Conservation (phyloP, 768 basidiomycete species). For the Sporobolomyces pararoseus region DNA sequence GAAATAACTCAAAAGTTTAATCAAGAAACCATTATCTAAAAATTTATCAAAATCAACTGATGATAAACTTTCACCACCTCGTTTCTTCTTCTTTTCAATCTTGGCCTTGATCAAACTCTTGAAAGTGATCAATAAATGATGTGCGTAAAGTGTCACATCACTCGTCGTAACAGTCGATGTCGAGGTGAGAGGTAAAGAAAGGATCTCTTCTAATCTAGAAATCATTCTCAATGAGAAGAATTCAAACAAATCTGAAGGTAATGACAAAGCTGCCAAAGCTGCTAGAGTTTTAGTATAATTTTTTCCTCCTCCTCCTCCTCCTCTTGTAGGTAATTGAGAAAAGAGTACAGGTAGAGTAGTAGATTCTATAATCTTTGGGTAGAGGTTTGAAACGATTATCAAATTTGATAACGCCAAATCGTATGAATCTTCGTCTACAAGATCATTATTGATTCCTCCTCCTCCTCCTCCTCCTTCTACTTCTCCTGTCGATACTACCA, state of each 20-base stretch:
- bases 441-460: conserved; percentile 52
- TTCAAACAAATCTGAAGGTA: conserved; percentile 70
- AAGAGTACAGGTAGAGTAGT: conserved; percentile 80
- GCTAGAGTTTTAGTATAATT: conserved; percentile 52
- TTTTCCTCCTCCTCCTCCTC: conserved; percentile 55
- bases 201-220: conserved; percentile 63
- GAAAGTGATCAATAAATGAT: conserved; percentile 72
- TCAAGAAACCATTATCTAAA: conserved; percentile 64
- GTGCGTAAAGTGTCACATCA: conserved; percentile 62
- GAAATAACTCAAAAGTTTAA: conserved; percentile 65
- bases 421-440: conserved; percentile 39
- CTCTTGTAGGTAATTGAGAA: conserved; percentile 62
- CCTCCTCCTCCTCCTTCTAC: conserved; percentile 46
- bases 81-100: conserved; percentile 16
- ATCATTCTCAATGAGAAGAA: conserved; percentile 70
- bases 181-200: neutral
- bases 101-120: conserved; percentile 52
- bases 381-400: conserved; percentile 40
- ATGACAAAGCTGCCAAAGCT: conserved; percentile 68
- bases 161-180: neutral
- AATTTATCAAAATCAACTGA: conserved; percentile 74
- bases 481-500: conserved; percentile 52
- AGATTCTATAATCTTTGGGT: conserved; percentile 55
- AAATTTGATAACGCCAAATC: conserved; percentile 47
- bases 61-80: conserved; percentile 50